A percentile compares a stretch with the other conserved stretches of the same genome.
These are phyloP conservation scores for Echium plantagineum DNA, from an alignment of 257 asterid genomes.

Conservation along the genomic window DNA sequence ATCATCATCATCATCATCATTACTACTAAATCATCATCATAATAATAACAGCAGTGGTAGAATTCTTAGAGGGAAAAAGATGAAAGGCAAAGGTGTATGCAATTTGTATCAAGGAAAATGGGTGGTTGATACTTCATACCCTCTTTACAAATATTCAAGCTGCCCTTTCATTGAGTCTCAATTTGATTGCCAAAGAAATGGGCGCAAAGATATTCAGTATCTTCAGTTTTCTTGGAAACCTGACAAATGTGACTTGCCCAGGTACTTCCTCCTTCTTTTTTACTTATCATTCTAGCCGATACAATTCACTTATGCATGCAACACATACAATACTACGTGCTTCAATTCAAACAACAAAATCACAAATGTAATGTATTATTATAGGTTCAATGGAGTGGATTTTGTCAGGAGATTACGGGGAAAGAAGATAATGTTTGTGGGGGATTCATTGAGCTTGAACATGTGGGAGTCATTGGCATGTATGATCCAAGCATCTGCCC, in stretches of 20 bases:
- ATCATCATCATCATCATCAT: too few relatives aligned
- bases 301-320: too few relatives aligned
- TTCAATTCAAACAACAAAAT: too few relatives aligned
- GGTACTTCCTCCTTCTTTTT: conserved; percentile 18
- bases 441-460: conserved; percentile 77
- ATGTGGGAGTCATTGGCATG: conserved; percentile 65
- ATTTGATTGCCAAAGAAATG: conserved; percentile 50
- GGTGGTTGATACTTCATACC: conserved; percentile 40
- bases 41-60: not conserved
- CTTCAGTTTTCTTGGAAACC: conserved; percentile 63
- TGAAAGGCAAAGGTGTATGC: conserved; percentile 27
- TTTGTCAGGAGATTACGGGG: conserved; percentile 54
- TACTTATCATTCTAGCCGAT: too few relatives aligned
- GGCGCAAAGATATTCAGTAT: conserved; percentile 52
- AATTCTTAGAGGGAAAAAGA: conserved; percentile 12
- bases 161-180: conserved; percentile 68
- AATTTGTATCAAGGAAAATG: conserved; percentile 54
- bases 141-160: conserved; percentile 32
- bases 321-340: too few relatives aligned
- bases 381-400: conserved; percentile 57
- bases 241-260: conserved; percentile 43
- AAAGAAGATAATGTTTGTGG: conserved; percentile 73
- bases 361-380: too few relatives aligned
- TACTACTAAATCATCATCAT: conserved; percentile 4
- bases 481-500: conserved; percentile 59